These are phyloP conservation scores for Cryptomeria japonica DNA, from an alignment of 75 land plant species.

Conservation along the genomic window DNA sequence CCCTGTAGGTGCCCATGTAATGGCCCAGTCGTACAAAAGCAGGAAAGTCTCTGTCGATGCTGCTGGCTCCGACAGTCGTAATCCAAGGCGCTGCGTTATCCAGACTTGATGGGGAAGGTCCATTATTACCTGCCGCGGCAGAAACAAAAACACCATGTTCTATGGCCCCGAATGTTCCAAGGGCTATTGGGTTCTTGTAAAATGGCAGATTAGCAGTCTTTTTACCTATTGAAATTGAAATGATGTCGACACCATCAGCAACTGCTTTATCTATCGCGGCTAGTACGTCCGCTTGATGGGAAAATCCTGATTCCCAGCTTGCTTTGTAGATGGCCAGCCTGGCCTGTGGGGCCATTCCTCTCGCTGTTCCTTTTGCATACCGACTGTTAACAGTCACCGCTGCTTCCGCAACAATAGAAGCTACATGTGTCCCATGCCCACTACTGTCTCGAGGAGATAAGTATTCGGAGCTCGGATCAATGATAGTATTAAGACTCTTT, in stretches of 20 bases:
- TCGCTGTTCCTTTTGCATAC: background rate
- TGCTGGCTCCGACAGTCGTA: constrained; percentile 66
- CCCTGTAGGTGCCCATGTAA: constrained; percentile 38
- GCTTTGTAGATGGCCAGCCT: constrained; percentile 35
- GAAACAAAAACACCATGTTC: constrained; percentile 15
- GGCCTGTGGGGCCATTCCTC: constrained; percentile 17
- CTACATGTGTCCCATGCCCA: constrained; percentile 21
- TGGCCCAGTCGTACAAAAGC: constrained; percentile 62
- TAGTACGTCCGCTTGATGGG: constrained; percentile 15
- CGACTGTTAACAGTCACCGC: too few species aligned
- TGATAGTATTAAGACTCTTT: constrained; percentile 2
- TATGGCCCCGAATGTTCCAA: too few species aligned
- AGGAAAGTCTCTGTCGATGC: constrained; percentile 73
- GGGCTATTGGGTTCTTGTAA: constrained; percentile 25
- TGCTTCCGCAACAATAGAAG: constrained; percentile 12
- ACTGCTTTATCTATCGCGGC: constrained; percentile 40
- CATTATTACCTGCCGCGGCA: constrained; percentile 65
- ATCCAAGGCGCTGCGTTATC: constrained; percentile 76
- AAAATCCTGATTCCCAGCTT: background rate
- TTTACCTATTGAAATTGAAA: constrained; percentile 39
- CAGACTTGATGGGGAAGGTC: constrained; percentile 46
- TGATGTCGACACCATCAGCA: constrained; percentile 45
- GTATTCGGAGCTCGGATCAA: constrained; percentile 57
- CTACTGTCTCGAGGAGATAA: constrained; percentile 11
- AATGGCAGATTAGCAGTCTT: background rate